phyloP scores from a whole-genome alignment of 192 early-diverging fungal genomes.

The Coemansia sp. region DNA sequence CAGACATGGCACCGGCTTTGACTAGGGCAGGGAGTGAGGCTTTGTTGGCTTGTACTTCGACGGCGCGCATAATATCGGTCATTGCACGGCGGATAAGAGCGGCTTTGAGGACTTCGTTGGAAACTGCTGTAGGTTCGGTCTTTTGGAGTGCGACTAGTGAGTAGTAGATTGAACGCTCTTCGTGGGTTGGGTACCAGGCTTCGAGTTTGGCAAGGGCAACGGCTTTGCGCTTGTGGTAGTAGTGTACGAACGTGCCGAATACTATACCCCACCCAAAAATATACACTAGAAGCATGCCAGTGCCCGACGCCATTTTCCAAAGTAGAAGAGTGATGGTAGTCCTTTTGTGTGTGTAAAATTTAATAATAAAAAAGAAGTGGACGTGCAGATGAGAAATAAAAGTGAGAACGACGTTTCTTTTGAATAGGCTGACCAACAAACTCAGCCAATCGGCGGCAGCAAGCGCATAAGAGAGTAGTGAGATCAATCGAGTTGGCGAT shows the following conservation, averaged over 20 bases:
- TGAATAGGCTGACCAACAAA: not conserved
- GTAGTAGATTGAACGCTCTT: slow-evolving; percentile 67
- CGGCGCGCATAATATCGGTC: slow-evolving; percentile 71
- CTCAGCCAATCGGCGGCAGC: slow-evolving; percentile 3
- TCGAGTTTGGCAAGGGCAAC: slow-evolving; percentile 57
- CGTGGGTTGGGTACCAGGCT: slow-evolving; percentile 71
- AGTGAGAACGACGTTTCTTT: not conserved
- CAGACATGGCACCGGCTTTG: slow-evolving; percentile 77
- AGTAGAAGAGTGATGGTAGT: not conserved
- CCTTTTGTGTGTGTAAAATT: not conserved
- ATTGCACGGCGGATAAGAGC: slow-evolving; percentile 83
- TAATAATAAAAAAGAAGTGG: not conserved
- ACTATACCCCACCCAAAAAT: slow-evolving; percentile 58
- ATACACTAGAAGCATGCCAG: slow-evolving; percentile 56
- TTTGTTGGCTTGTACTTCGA: slow-evolving; percentile 81
- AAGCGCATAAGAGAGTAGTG: not conserved
- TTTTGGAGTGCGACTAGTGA: slow-evolving; percentile 62
- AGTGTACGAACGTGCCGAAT: slow-evolving; percentile 59
- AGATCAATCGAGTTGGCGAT: slow-evolving; percentile 1
- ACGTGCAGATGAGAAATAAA: slow-evolving; percentile 3
- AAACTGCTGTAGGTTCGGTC: slow-evolving; percentile 51
- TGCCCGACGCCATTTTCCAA: slow-evolving; percentile 49
- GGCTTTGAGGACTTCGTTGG: slow-evolving; percentile 63
- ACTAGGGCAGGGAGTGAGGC: slow-evolving; percentile 73
- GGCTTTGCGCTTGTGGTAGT: slow-evolving; percentile 60